A percentile compares a stretch with the other conserved stretches of the same genome.
Evolutionary conservation across 495 filamentous ascomycete genomes (phyloP).

Genomic region (Corynascus novoguineensis): DNA sequence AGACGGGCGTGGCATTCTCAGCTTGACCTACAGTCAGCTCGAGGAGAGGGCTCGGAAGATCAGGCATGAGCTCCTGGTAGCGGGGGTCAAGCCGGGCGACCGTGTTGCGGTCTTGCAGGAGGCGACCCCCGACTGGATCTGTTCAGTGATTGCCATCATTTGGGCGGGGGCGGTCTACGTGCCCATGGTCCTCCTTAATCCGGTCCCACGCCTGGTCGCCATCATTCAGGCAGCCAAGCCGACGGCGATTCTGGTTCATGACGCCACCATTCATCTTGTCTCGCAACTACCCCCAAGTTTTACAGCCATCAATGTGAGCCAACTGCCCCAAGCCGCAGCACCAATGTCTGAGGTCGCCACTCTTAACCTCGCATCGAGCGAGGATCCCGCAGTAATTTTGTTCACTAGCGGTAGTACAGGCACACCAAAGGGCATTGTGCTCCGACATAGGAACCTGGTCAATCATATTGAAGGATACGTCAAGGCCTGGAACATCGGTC

Average conservation of each 20-base stretch:
- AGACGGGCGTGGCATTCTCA: background rate
- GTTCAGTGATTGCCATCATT: constrained; percentile 50
- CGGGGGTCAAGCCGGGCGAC: background rate
- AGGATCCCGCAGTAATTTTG: constrained; percentile 11
- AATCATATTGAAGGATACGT: constrained; percentile 19
- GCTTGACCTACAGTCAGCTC: background rate
- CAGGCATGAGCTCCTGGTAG: background rate
- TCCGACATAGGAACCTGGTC: constrained; percentile 26
- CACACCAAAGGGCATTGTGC: constrained; percentile 40
- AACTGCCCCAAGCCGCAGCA: background rate
- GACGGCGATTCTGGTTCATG: constrained; percentile 26
- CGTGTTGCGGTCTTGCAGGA: constrained; percentile 30
- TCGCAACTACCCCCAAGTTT: background rate
- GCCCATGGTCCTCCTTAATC: constrained; percentile 40
- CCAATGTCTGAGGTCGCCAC: too few relatives aligned
- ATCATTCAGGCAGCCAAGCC: constrained; percentile 9
- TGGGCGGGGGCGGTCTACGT: constrained; percentile 47
- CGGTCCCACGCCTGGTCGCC: background rate
- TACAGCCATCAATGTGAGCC: background rate
- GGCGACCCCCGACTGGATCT: constrained; percentile 40
- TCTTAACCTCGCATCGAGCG: background rate
- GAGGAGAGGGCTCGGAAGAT: constrained; percentile 15
- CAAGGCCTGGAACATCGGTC: constrained; percentile 2
- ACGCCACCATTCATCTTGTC: background rate
- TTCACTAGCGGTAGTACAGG: constrained; percentile 49